These are phyloP conservation scores for Spinellus fusiger DNA, from an alignment of 192 early-diverging fungal genomes.

Conservation along the genomic window DNA sequence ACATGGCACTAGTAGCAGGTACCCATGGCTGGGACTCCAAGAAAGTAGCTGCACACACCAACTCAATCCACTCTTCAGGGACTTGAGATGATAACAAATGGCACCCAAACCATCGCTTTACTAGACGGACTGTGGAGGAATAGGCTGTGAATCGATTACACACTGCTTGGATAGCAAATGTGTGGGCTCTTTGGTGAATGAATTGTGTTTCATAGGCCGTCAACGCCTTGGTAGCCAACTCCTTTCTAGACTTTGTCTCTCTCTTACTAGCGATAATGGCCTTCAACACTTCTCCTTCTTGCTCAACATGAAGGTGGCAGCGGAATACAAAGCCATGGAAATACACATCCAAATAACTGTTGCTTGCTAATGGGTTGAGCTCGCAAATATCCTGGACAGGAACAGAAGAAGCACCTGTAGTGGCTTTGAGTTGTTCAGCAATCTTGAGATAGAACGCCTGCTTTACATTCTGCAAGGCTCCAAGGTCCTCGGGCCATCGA, in stretches of 20 bases:
- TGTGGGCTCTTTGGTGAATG: slow-evolving; percentile 46
- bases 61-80: slow-evolving; percentile 72
- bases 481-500: slow-evolving; percentile 87
- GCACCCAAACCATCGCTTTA: slow-evolving; percentile 85
- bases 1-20: slow-evolving; percentile 56
- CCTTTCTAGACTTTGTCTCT: slow-evolving; percentile 35
- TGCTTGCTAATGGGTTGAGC: slow-evolving; percentile 34
- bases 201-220: slow-evolving; percentile 44
- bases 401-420: slow-evolving; percentile 35
- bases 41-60: slow-evolving; percentile 68
- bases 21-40: slow-evolving; percentile 52
- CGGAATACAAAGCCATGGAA: slow-evolving; percentile 76
- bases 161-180: slow-evolving; percentile 63
- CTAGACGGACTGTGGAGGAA: slow-evolving; percentile 74
- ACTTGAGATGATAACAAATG: slow-evolving; percentile 74
- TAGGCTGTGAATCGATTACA: slow-evolving; percentile 71
- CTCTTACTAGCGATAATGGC: slow-evolving; percentile 45
- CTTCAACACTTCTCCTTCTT: slow-evolving; percentile 60
- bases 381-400: slow-evolving; percentile 49
- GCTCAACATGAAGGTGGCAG: slow-evolving; percentile 65
- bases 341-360: slow-evolving; percentile 65
- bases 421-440: slow-evolving; percentile 51
- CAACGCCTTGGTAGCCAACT: slow-evolving; percentile 44
- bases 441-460: slow-evolving; percentile 79
- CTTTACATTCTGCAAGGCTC: slow-evolving; percentile 87